These are phyloP conservation scores for Holtermannia corniformis DNA, from an alignment of 768 basidiomycete species.

Conservation along the genomic window DNA sequence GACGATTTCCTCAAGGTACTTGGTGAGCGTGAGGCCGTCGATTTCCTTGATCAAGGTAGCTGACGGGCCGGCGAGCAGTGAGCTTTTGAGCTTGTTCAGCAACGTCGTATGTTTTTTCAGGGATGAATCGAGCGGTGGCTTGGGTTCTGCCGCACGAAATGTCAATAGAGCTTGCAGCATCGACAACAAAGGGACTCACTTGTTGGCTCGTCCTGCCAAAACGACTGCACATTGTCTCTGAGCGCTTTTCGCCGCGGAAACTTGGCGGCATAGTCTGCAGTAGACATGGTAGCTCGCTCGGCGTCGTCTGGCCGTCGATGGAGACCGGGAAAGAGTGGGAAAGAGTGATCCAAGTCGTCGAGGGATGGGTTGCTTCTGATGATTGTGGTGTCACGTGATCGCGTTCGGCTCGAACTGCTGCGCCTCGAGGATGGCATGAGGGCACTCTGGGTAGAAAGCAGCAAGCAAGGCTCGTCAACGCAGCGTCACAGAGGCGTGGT, in stretches of 20 bases:
- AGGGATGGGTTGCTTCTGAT: no score
- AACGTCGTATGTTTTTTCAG: slow-evolving; percentile 91
- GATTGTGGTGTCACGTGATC: no score
- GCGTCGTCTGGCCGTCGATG: neutral
- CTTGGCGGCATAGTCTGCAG: slow-evolving; percentile 38
- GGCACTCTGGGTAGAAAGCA: neutral
- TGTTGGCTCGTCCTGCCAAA: slow-evolving; percentile 34
- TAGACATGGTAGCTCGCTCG: slow-evolving; percentile 22
- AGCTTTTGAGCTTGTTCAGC: slow-evolving; percentile 84
- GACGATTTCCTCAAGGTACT: slow-evolving; percentile 91
- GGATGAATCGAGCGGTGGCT: slow-evolving; percentile 75
- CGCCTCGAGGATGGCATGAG: neutral
- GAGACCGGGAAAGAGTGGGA: no score
- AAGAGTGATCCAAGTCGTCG: no score
- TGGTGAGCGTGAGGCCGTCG: slow-evolving; percentile 78
- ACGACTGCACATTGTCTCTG: slow-evolving; percentile 29
- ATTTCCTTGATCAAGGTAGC: slow-evolving; percentile 89
- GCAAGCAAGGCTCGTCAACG: no score
- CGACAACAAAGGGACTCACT: slow-evolving; percentile 15
- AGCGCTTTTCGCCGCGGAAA: slow-evolving; percentile 22
- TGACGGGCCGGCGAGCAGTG: slow-evolving; percentile 47
- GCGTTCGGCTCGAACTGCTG: neutral
- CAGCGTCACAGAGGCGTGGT: no score
- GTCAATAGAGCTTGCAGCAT: neutral
- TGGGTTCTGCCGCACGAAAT: slow-evolving; percentile 51